Evolutionary conservation across 176 grass and related monocot genomes (phyloP).

Genomic region (Panicum miliaceum): DNA sequence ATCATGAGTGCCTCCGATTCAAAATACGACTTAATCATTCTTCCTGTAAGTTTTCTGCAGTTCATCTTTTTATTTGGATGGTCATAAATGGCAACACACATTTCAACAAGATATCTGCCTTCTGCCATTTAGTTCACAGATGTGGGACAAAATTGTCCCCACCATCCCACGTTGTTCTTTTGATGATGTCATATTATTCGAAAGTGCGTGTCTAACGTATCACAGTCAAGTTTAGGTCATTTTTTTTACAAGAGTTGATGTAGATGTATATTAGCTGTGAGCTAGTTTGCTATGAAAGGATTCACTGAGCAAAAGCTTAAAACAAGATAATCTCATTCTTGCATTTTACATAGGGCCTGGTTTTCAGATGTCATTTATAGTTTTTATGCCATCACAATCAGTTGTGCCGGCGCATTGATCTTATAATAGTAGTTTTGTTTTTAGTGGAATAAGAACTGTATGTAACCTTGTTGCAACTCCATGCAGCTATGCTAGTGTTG

Average conservation of each 20-base stretch:
- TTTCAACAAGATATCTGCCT: constrained; percentile 32
- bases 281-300: constrained; percentile 24
- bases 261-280: not conserved
- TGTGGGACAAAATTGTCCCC: not conserved
- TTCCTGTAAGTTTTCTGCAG: constrained; percentile 71
- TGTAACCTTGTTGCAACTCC: not conserved
- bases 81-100: constrained; percentile 1
- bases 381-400: not conserved
- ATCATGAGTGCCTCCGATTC: constrained; percentile 67
- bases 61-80: constrained; percentile 35
- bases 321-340: constrained; percentile 26
- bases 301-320: not conserved
- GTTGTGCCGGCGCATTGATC: not conserved
- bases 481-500: not conserved
- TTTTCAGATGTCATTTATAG: not conserved
- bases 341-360: not conserved
- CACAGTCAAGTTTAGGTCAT: not conserved
- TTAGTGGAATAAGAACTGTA: not conserved
- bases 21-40: constrained; percentile 89
- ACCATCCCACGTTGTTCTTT: not conserved
- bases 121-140: constrained; percentile 15
- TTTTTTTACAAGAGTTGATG: constrained; percentile 1
- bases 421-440: not conserved
- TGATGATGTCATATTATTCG: constrained; percentile 1
- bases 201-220: constrained; percentile 25